A percentile compares a stretch with the other conserved stretches of the same genome.
phyloP scores from a whole-genome alignment of 2,329 filamentous ascomycete species.

The Volutella citrinella region DNA sequence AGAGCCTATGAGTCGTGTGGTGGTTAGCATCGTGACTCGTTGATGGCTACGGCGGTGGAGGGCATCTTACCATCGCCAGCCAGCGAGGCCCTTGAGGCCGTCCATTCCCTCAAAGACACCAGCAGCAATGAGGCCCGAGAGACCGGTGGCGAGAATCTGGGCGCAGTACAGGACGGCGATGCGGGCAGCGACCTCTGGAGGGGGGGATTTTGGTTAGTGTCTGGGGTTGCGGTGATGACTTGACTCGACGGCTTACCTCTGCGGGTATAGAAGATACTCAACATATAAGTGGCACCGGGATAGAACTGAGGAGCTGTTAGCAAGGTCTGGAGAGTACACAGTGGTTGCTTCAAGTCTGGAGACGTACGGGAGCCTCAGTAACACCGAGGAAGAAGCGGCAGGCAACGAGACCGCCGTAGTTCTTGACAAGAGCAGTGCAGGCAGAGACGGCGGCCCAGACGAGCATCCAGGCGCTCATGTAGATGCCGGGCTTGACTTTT shows the following conservation, averaged over 20 bases:
- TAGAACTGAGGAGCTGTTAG: conserved; percentile 29
- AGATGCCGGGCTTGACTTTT: conserved; percentile 38
- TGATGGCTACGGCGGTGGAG: accelerated
- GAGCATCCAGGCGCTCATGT: conserved; percentile 40
- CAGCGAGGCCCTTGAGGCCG: conserved; percentile 49
- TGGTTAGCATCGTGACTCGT: conserved; percentile 6
- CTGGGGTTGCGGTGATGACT: accelerated
- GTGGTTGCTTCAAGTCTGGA: too few species aligned
- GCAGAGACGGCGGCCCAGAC: conserved; percentile 38
- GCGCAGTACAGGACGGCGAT: conserved; percentile 59
- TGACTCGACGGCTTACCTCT: conserved; percentile 18
- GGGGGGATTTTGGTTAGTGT: conserved; percentile 36
- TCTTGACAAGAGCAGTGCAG: conserved; percentile 35
- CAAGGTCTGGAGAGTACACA: not conserved
- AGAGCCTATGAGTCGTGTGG: conserved; percentile 20
- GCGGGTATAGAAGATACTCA: conserved; percentile 32
- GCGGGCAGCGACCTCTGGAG: conserved; percentile 57
- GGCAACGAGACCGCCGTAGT: conserved; percentile 31
- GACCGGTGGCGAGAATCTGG: conserved; percentile 64
- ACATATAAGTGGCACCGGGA: conserved; percentile 35
- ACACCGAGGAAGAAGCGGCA: conserved; percentile 39
- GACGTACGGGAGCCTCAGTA: conserved; percentile 33
- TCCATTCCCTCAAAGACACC: conserved; percentile 50
- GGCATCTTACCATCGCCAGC: conserved; percentile 54
- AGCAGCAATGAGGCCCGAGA: conserved; percentile 60